A percentile compares a stretch with the other conserved stretches of the same genome.
Conservation (phyloP, 1,284 basidiomycete genomes). For the Omphalotus olearius region DNA sequence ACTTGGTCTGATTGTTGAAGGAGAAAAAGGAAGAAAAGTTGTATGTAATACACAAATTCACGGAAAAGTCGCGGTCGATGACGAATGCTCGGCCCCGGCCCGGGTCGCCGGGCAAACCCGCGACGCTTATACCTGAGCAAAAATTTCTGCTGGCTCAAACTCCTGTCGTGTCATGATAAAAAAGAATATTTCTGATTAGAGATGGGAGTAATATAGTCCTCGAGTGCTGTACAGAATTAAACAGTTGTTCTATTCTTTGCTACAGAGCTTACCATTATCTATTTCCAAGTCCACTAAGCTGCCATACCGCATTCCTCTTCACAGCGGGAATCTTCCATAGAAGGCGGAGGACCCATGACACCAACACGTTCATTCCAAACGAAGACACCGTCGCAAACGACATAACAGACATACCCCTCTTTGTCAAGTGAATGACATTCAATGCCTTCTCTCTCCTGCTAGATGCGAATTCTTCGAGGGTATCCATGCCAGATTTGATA, state of each 20-base stretch:
- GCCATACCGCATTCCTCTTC: not conserved
- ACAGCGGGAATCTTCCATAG: not conserved
- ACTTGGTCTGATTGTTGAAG: no score
- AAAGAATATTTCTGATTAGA: no score
- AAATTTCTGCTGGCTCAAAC: no score
- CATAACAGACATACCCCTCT: not conserved
- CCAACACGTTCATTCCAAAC: not conserved
- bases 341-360: not conserved
- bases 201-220: no score
- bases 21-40: no score
- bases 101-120: constrained; percentile 10
- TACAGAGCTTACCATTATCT: not conserved
- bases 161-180: no score
- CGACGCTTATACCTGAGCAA: no score
- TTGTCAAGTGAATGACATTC: constrained; percentile 4
- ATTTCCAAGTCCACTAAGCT: constrained; percentile 8
- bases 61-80: no score
- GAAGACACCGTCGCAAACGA: not conserved
- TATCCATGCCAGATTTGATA: not conserved
- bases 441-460: not conserved
- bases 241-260: no score
- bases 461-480: constrained; percentile 4
- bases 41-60: no score
- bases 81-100: no score
- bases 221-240: no score